Evolutionary conservation across 106 monocot genomes (phyloP), one percentile per base, ranked within the genome.

Genomic region (Amphibolis antarctica): DNA sequence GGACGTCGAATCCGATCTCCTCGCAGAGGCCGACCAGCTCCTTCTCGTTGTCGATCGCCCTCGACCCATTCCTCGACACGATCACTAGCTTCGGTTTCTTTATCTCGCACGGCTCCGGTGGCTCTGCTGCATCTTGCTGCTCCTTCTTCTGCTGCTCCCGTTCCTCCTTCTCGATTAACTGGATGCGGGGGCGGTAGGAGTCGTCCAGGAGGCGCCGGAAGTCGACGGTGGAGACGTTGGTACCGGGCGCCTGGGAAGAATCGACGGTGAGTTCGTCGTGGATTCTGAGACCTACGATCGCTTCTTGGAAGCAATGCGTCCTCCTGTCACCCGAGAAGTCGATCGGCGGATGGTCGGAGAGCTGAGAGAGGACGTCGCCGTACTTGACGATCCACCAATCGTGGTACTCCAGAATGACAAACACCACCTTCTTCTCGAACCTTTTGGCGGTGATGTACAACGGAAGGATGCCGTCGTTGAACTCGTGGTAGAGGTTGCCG

Each of bases 401-500:
- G 42, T 81, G 85, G 67, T 93, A 88, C 51, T 93, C 78, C 43
- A 85, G 58, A 10, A 88, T 54, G 51, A 93, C 63, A 68, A 88
- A 71, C 42, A 83, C 77, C 21, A 93, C 93, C 30, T 55, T 49
- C 45, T 69, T 62, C 58, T 71, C 66, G 75, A 74, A 67, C 4
- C 28, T 70, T 30, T 76, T 71, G 27, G 93, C 62, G 9, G 93
- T 93, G 76, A 93, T 75, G 74, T 73, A 93, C 28, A 93, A 76
- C 0, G 93, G 93, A 46, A 93, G 50, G 47, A 93, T 68, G 14
- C 88, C 93, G 61, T 93, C 93, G 70, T 93, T 93, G 82, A 93
- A 93, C 56, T 83, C 96, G 60, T 94, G 94, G 75, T 81, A 94
- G n/a, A 94, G 81, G 76, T 93, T 94, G 5, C 94, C 94, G 6